phyloP scores from a whole-genome alignment of 345 rosid species.

The Lagerstroemia speciosa region DNA sequence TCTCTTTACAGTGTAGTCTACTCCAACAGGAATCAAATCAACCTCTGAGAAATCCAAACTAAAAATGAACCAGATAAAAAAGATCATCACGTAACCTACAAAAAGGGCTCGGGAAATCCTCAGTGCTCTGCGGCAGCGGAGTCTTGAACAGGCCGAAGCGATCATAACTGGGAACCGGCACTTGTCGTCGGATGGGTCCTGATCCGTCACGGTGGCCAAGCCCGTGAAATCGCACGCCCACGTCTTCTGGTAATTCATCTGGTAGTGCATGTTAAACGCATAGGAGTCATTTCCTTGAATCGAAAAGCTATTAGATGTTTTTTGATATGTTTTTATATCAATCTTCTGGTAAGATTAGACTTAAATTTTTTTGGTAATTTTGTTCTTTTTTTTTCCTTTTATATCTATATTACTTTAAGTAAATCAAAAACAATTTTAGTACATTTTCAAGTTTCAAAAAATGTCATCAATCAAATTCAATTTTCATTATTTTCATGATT shows the following conservation, averaged over 20 bases:
- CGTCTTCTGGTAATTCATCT: constrained; percentile 39
- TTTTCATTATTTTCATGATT: no score
- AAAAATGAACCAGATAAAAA: not conserved
- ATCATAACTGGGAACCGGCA: constrained; percentile 72
- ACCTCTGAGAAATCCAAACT: not conserved
- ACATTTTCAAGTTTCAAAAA: no score
- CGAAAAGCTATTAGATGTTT: no score
- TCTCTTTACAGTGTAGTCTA: no score
- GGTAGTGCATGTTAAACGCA: constrained; percentile 78
- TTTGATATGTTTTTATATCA: no score
- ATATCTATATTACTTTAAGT: no score
- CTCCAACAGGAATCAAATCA: no score
- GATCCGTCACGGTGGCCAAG: constrained; percentile 38
- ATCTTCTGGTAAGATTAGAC: no score
- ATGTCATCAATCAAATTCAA: no score
- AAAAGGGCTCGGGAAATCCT: not conserved
- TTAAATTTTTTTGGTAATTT: no score
- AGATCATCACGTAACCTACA: not conserved
- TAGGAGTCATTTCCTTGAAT: constrained; percentile 82
- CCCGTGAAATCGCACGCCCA: constrained; percentile 76
- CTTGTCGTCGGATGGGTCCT: constrained; percentile 50
- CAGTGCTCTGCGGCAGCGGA: constrained; percentile 30
- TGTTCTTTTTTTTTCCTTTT: no score
- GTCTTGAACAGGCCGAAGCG: constrained; percentile 18
- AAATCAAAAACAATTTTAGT: no score